Evolutionary conservation across 2,329 filamentous ascomycete species (phyloP).

Genomic region (Mycogone perniciosa): DNA sequence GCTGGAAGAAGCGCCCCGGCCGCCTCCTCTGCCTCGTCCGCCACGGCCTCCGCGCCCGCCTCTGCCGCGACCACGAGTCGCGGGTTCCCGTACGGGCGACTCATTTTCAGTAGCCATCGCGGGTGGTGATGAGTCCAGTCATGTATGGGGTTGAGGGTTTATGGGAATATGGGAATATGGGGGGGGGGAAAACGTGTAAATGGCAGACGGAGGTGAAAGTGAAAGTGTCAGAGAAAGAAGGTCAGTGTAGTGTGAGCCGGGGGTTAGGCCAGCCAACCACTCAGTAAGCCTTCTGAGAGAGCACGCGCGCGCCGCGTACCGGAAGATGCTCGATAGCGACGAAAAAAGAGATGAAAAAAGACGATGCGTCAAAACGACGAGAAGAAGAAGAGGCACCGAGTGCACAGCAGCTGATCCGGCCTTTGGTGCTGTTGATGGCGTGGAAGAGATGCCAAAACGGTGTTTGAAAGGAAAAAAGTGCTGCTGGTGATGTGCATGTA

Average conservation of each 20-base stretch:
- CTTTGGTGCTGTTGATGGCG: slow-evolving; percentile 7
- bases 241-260: slow-evolving; percentile 6
- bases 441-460: slow-evolving; percentile 10
- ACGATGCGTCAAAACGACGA: neutral
- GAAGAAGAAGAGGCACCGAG: neutral
- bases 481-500: slow-evolving; percentile 11
- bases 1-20: slow-evolving; percentile 24
- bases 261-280: slow-evolving; percentile 12
- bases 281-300: slow-evolving; percentile 9
- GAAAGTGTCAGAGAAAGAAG: slow-evolving; percentile 1
- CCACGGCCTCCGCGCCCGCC: slow-evolving; percentile 27
- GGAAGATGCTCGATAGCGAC: neutral
- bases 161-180: neutral
- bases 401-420: neutral
- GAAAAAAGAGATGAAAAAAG: neutral
- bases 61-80: slow-evolving; percentile 31
- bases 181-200: neutral
- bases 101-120: slow-evolving; percentile 35
- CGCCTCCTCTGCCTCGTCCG: slow-evolving; percentile 16
- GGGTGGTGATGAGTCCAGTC: slow-evolving; percentile 21
- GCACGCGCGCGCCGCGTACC: slow-evolving; percentile 8
- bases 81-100: slow-evolving; percentile 31
- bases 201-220: neutral
- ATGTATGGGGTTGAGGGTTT: slow-evolving; percentile 22
- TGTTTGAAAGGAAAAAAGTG: slow-evolving; percentile 14